Evolutionary conservation across 805 yeast species (phyloP), one percentile per base, ranked within the genome.

Genomic region (Candida hungchunana): DNA sequence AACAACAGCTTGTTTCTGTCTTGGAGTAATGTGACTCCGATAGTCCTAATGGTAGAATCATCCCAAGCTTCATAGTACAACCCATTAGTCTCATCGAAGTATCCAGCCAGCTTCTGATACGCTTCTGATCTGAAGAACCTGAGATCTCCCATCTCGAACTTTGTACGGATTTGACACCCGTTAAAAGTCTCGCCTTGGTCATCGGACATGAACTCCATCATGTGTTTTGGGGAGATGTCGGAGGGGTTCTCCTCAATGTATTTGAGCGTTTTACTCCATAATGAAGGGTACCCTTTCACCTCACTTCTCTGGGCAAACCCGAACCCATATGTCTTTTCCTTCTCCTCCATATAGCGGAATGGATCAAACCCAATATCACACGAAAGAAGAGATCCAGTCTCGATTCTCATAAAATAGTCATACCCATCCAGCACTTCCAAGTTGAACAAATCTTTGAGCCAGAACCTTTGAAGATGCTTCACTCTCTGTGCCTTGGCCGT

Each of bases 1-100:
- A 82, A 77, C 54, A 85, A 90, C 24, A 87, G 59, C 51, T 75
- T 64, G 31, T 69, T 73, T 53, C 69, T 73, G 38, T 82, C 77
- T 53, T 82, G 58, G 58, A 87, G 75, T 43, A 87, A 62, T 2
- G 88, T 64, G 11, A 81, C 95, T 7, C 88, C 96, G 48, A 86
- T 72, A 4, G 93, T 80, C 56, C 84, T 89, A 34, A 85, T 77
- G 10, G 94, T 93, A 16, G 94, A 93, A 59, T 85, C 95, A 43
- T 94, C 95, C 95, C 95, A 87, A 55, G 93, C 71, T 61, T 82
- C 87, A 62, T 87, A 87, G 66, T 82, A 87, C 55, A 88, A 81
- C 4, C 94, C 94, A 41, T 94, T 89, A 1, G 79, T 64, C 29
- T 64, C 60, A 55, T 86, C 93, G 43, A 85, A 68, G 51, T 72